Evolutionary conservation across 805 yeast species (phyloP).

Genomic region (Yarrowia phangngaensis): DNA sequence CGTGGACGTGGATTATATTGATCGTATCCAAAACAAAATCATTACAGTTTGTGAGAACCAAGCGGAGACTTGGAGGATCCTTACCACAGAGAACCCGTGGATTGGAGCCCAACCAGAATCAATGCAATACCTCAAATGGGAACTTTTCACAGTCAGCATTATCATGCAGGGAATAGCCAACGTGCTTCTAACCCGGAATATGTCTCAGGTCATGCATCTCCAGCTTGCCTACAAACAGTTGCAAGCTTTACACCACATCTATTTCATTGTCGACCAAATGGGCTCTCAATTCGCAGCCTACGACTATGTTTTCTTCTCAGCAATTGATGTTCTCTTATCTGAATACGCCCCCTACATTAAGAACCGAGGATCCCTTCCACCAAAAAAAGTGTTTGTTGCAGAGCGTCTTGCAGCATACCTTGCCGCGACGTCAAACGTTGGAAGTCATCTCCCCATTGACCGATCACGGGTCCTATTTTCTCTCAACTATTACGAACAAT

Average conservation of each 20-base stretch:
- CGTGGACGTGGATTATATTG: slow-evolving; percentile 19
- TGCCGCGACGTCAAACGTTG: slow-evolving; percentile 35
- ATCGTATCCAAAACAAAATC: slow-evolving; percentile 16
- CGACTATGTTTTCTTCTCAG: slow-evolving; percentile 53
- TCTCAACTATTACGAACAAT: slow-evolving; percentile 40
- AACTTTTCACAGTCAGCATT: slow-evolving; percentile 33
- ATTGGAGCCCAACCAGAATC: slow-evolving; percentile 5
- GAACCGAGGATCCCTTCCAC: slow-evolving; percentile 7
- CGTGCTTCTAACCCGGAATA: slow-evolving; percentile 28
- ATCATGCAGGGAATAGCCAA: slow-evolving; percentile 34
- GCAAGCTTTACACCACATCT: slow-evolving; percentile 30
- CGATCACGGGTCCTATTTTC: slow-evolving; percentile 35
- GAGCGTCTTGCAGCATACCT: slow-evolving; percentile 35
- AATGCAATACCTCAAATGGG: slow-evolving; percentile 30
- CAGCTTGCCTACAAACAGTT: slow-evolving; percentile 31
- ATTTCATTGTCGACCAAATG: slow-evolving; percentile 34
- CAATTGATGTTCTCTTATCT: slow-evolving; percentile 43
- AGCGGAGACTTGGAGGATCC: slow-evolving; percentile 14
- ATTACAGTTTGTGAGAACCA: slow-evolving; percentile 23
- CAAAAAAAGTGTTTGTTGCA: slow-evolving; percentile 16
- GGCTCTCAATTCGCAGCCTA: slow-evolving; percentile 43
- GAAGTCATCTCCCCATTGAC: slow-evolving; percentile 30
- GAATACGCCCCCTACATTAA: slow-evolving; percentile 14
- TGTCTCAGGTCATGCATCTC: slow-evolving; percentile 12
- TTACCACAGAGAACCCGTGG: not conserved